phyloP scores from a whole-genome alignment of 2,329 filamentous ascomycete species.

The Fusarium fujikuroi region DNA sequence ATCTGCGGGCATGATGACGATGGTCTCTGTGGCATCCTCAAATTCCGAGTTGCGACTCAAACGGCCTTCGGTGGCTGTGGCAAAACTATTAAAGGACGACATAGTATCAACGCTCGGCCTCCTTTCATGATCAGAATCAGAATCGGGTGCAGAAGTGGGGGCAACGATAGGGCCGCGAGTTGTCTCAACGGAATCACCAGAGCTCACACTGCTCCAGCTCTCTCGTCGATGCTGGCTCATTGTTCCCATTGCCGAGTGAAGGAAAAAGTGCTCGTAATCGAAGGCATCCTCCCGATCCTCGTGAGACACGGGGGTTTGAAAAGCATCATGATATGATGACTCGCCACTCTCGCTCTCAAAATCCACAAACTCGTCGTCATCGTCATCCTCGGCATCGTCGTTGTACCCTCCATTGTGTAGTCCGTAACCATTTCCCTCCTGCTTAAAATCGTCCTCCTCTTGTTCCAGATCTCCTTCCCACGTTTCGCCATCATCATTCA shows the following conservation, averaged over 20 bases:
- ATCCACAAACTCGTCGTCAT: conserved; percentile 50
- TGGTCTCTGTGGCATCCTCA: conserved; percentile 30
- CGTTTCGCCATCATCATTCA: conserved; percentile 48
- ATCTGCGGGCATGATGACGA: conserved; percentile 36
- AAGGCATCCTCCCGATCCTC: conserved; percentile 96
- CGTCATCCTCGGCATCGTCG: conserved; percentile 37
- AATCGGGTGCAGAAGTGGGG: conserved; percentile 1
- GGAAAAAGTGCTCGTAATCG: conserved; percentile 95
- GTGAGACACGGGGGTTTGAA: conserved; percentile 75
- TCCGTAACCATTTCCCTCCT: conserved; percentile 40
- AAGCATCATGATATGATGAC: conserved; percentile 70
- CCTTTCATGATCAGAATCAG: conserved; percentile 43
- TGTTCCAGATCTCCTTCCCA: conserved; percentile 22
- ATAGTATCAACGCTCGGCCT: conserved; percentile 61
- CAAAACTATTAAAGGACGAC: conserved; percentile 65
- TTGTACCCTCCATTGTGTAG: conserved; percentile 39
- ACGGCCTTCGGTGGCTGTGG: conserved; percentile 64
- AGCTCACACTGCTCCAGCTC: conserved; percentile 66
- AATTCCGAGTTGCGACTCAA: conserved; percentile 52
- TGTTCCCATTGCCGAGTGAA: conserved; percentile 89
- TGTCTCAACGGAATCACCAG: conserved; percentile 71
- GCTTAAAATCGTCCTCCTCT: conserved; percentile 20
- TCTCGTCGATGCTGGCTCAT: conserved; percentile 61
- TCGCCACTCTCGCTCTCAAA: conserved; percentile 72
- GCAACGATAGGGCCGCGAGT: conserved; percentile 58